These are phyloP conservation scores for Dicorynia guianensis DNA, from an alignment of 306 rosid genomes.

Conservation along the genomic window DNA sequence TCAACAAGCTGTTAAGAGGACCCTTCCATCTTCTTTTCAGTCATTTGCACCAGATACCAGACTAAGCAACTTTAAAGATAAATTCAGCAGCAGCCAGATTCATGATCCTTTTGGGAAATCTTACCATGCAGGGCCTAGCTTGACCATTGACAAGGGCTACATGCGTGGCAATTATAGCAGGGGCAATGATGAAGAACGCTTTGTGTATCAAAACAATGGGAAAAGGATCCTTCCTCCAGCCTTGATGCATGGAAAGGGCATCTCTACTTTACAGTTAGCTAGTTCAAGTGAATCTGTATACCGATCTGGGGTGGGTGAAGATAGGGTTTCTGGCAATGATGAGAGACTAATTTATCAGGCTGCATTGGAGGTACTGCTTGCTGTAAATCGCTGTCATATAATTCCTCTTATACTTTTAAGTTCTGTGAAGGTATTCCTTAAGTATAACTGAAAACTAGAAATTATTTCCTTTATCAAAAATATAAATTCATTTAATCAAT, in stretches of 20 bases:
- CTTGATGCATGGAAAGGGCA: conserved; percentile 62
- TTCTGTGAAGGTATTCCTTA: conserved; percentile 30
- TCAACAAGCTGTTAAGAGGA: conserved; percentile 73
- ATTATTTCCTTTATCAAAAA: conserved; percentile 8
- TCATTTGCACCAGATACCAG: conserved; percentile 48
- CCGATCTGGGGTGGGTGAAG: conserved; percentile 72
- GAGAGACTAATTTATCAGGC: conserved; percentile 93
- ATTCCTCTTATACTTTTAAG: conserved; percentile 28
- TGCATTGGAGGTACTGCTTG: conserved; percentile 72
- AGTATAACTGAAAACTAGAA: background rate
- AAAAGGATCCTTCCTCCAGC: conserved; percentile 68
- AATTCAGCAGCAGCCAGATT: conserved; percentile 50
- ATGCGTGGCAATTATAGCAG: conserved; percentile 52
- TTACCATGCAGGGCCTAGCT: conserved; percentile 61
- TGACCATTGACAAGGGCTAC: conserved; percentile 52
- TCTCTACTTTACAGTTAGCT: conserved; percentile 54
- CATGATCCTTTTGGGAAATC: conserved; percentile 51
- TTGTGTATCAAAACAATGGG: conserved; percentile 60
- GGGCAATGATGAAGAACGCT: conserved; percentile 61
- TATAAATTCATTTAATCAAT: background rate
- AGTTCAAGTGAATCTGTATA: conserved; percentile 63
- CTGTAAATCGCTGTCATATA: background rate
- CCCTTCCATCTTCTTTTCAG: conserved; percentile 59
- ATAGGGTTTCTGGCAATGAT: conserved; percentile 67
- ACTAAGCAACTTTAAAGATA: conserved; percentile 52